phyloP scores from a whole-genome alignment of 2,329 filamentous ascomycete species.

The Periconia macrospinosa region DNA sequence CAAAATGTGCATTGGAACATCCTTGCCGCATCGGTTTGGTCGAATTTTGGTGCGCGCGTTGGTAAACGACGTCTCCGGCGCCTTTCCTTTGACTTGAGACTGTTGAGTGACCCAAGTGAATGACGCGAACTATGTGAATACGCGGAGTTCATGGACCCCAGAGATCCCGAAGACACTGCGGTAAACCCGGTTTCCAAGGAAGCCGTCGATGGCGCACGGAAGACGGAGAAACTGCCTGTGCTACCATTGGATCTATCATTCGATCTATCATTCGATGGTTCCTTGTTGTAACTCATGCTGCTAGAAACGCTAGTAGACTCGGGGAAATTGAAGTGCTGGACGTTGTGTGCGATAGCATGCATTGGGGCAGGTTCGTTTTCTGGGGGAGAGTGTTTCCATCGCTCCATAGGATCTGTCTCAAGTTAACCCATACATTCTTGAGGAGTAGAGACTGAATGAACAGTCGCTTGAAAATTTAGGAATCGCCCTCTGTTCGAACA shows the following conservation, averaged over 20 bases:
- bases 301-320: constrained; percentile 38
- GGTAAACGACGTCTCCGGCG: constrained; percentile 57
- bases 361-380: constrained; percentile 69
- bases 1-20: constrained; percentile 45
- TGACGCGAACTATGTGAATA: constrained; percentile 60
- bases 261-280: constrained; percentile 51
- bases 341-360: constrained; percentile 65
- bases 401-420: constrained; percentile 61
- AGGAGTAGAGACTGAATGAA: constrained; percentile 13
- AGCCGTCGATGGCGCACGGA: constrained; percentile 56
- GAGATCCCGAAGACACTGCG: constrained; percentile 56
- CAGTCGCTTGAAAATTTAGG: constrained; percentile 21
- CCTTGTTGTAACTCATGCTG: constrained; percentile 45
- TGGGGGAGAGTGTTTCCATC: constrained; percentile 70
- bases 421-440: constrained; percentile 48
- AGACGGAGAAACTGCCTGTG: constrained; percentile 53
- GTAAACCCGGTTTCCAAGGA: constrained; percentile 56
- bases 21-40: constrained; percentile 23
- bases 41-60: constrained; percentile 37
- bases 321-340: constrained; percentile 46
- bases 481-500: constrained; percentile 21
- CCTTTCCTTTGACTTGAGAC: constrained; percentile 57
- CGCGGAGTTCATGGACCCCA: constrained; percentile 58
- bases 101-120: constrained; percentile 60
- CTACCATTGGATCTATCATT: constrained; percentile 54